Base-by-base conservation (phyloP, 257 asterid species). In the Scutellaria barbata region DNA sequence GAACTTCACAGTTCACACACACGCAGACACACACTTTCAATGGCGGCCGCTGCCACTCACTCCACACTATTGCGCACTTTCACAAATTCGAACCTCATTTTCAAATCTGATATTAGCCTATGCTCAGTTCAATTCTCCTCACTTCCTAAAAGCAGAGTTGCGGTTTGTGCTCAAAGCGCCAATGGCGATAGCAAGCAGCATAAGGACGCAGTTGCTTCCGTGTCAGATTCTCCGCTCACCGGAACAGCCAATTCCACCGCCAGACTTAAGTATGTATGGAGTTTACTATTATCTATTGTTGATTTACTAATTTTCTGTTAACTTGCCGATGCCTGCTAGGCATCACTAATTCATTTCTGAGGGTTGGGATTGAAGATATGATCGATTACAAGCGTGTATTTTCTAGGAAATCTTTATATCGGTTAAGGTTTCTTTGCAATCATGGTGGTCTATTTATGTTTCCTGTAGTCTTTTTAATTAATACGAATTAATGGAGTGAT, bases 11-110 rank as follows among this genome's bases (percentile, higher is more conserved):
- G n/a, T n/a, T n/a, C n/a, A n/a, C n/a, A n/a, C 71, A 30, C 35
- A 40, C 69, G 35, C 75, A 1, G 41, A 63, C 55, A 57, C 69
- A 3, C 68, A 59, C 61, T 59, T 67, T 35, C 37, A 58, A 85
- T 85, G 90, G 90, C 90, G 80, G 85, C 86, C 30, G 75, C 78
- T 40, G 79, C 81, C 66, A 8, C 74, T 25, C 69, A 72, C 64
- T 47, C 67, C 60, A 35, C 81, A 10, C 82, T 46, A 16, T 72
- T 45, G 57, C 80, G 69, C 68, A 35, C 68, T 20, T 58, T 74
- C 37, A 30, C 75, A 16, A 25, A 68, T 57, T 48, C 79, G 17
- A 58, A 45, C 47, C 51, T 66, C 72, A 43, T 66, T 47, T 48
- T 53, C 58, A 77, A 52, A 73, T 18, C 69, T 58, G 48, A 18